These are phyloP conservation scores for Pseudogymnoascus sp. DNA, from an alignment of 2,329 filamentous ascomycete species.

Conservation along the genomic window DNA sequence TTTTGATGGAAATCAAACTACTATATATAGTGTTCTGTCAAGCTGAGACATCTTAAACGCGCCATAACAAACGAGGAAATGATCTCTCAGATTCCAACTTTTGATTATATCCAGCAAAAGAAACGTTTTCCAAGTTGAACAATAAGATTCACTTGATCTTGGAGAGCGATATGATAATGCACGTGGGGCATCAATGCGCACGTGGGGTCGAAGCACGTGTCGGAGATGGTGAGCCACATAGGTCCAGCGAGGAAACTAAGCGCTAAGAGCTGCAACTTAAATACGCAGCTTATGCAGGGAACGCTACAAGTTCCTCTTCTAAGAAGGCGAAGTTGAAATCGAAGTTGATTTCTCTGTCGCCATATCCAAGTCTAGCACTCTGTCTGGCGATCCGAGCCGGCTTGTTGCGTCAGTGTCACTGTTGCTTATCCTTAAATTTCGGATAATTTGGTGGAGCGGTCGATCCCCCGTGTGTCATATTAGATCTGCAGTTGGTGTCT, in stretches of 20 bases:
- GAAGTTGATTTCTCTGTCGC: neutral
- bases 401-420: neutral
- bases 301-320: neutral
- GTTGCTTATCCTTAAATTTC: neutral
- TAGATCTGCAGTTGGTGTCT: neutral
- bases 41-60: neutral
- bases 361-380: neutral
- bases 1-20: neutral
- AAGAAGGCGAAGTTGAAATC: neutral
- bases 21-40: neutral
- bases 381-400: neutral
- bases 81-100: neutral
- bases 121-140: neutral
- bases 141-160: neutral
- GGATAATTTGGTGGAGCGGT: neutral
- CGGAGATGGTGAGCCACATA: neutral
- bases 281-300: neutral
- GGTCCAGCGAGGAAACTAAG: neutral
- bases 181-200: neutral
- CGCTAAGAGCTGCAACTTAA: neutral
- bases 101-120: neutral
- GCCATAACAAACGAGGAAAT: conserved; percentile 2
- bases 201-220: neutral
- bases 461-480: neutral
- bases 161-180: neutral